Evolutionary conservation across 495 filamentous ascomycete species (phyloP), one percentile per base, ranked within the genome.

Genomic region (Acidiella bohemica): DNA sequence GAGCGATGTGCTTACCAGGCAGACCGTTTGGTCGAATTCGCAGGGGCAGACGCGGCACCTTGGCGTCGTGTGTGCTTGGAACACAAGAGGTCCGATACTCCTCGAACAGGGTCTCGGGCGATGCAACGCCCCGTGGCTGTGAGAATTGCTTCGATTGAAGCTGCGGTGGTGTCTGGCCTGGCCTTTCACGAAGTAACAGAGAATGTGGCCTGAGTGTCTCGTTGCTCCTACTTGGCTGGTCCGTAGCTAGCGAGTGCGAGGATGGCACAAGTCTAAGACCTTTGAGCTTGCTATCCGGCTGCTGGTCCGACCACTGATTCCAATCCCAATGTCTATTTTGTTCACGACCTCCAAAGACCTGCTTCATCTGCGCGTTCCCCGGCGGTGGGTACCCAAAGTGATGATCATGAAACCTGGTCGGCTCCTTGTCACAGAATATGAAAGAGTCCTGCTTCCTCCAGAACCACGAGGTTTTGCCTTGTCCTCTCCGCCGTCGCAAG

Each of bases 81-180:
- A 28, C 10, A 5, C 31, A 13, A 7, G 43, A 27, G 5, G 20
- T n/a, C 22, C 20, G 32, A 29, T 52, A 42, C 29, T 55, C 52
- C 37, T 55, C 52, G 22, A 55, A 55, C 13, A 52, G 31, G 9
- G 52, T 55, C 13, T 29, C 32, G 11, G 39, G 32, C 11, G 47
- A 43, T 11, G 37, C 31, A 19, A 21, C 35, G 25, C 39, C 44
- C 13, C 32, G 41, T 28, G 33, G 31, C n/a, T 13, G 32, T 18
- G 18, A 8, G 16, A 19, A 32, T 18, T 24, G 3, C 13, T 34
- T 34, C 6, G 13, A 31, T 13, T 36, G 19, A 7, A 18, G 30
- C 13, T 4, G 17, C 2, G 32, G 38, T 16, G 42, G 43, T 21
- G 30, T 31, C 12, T 42, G 5, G 0, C 24, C 25, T n/a, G 49